Evolutionary conservation across 768 basidiomycete genomes (phyloP).

Genomic region (Fibroporia radiculosa): DNA sequence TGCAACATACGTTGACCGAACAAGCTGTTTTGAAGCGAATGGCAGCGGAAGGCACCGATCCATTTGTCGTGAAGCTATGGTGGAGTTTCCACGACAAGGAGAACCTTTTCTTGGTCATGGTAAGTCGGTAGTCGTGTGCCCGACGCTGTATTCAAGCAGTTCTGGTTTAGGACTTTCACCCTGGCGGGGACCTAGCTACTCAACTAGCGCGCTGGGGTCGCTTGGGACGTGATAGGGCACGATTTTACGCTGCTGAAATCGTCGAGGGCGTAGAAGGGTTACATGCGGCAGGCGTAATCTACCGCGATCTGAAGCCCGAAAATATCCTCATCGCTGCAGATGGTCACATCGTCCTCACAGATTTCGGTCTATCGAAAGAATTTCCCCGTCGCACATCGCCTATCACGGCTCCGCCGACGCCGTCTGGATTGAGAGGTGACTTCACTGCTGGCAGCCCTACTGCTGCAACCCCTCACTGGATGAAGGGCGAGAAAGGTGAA

Average conservation of each 20-base stretch:
- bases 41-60: conserved; percentile 82
- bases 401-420: conserved; percentile 50
- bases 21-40: conserved; percentile 92
- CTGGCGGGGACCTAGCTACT: conserved; percentile 94
- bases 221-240: conserved; percentile 85
- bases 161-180: conserved; percentile 72
- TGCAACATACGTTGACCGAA: conserved; percentile 94
- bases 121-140: conserved; percentile 22
- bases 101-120: conserved; percentile 95
- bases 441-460: conserved; percentile 37
- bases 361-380: conserved; percentile 93
- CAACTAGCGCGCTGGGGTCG: conserved; percentile 95
- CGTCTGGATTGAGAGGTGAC: conserved; percentile 41
- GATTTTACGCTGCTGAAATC: conserved; percentile 97
- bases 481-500: conserved; percentile 53
- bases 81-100: conserved; percentile 99
- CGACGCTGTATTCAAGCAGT: background rate
- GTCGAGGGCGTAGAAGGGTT: conserved; percentile 94
- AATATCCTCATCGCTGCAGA: conserved; percentile 91
- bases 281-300: conserved; percentile 91
- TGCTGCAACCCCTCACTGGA: conserved; percentile 67
- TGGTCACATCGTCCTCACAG: conserved; percentile 95
- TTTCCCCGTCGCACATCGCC: conserved; percentile 53
- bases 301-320: conserved; percentile 95
- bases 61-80: conserved; percentile 93